Evolutionary conservation across 768 basidiomycete species (phyloP).

Genomic region (Mycena belliarum): DNA sequence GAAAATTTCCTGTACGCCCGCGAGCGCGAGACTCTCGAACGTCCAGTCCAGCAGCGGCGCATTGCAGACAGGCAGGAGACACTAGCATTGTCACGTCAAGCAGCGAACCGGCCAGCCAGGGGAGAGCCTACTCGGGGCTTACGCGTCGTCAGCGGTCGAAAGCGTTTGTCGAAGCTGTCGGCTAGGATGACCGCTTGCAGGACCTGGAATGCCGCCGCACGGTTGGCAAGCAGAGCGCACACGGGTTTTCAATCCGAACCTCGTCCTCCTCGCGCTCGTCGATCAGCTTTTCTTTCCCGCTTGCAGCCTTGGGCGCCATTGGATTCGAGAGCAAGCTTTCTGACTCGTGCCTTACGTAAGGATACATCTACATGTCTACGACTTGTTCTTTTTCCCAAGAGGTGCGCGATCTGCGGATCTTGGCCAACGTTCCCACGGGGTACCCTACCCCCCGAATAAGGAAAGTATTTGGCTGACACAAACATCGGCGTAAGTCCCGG

Average conservation of each 20-base stretch:
- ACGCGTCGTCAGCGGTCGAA: slow-evolving; percentile 84
- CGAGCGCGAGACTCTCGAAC: slow-evolving; percentile 90
- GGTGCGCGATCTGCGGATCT: too few relatives aligned
- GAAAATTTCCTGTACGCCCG: slow-evolving; percentile 95
- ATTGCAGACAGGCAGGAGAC: slow-evolving; percentile 92
- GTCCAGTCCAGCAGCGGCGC: slow-evolving; percentile 95
- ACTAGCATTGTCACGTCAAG: slow-evolving; percentile 45
- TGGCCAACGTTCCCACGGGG: too few relatives aligned
- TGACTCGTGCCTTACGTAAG: neutral
- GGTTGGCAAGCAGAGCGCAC: slow-evolving; percentile 6
- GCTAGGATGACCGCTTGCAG: slow-evolving; percentile 95
- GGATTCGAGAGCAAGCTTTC: neutral
- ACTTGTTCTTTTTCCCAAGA: too few relatives aligned
- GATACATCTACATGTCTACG: neutral
- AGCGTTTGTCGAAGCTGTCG: slow-evolving; percentile 94
- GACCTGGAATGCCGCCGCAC: slow-evolving; percentile 28
- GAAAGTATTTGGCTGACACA: too few relatives aligned
- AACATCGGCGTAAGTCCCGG: too few relatives aligned
- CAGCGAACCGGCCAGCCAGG: slow-evolving; percentile 8
- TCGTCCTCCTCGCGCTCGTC: slow-evolving; percentile 68
- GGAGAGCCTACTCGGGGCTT: slow-evolving; percentile 70
- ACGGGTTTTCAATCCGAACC: slow-evolving; percentile 24
- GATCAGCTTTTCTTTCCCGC: slow-evolving; percentile 63
- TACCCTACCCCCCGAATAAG: too few relatives aligned
- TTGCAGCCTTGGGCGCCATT: slow-evolving; percentile 69